Base-by-base conservation (phyloP, 2,329 filamentous ascomycete species). In the Epichloe hybrida region DNA sequence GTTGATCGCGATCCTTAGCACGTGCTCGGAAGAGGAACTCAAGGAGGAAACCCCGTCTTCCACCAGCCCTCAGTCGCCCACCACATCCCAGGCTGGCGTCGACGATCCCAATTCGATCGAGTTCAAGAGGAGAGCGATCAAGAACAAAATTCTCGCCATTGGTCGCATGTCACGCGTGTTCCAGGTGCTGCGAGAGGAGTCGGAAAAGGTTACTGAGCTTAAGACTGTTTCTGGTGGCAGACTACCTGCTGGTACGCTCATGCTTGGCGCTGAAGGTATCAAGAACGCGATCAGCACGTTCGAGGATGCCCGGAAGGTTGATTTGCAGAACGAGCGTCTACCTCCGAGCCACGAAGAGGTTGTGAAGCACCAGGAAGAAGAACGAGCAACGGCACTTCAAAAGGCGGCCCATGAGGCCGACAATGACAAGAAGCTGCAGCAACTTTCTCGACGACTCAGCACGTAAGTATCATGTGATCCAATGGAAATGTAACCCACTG, bases 71-170 rank as follows among this genome's bases (percentile, higher is more conserved):
- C 56, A 58, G 9, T 95, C 91, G 11, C 88, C 91, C 37, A 81
- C 89, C 1, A 70, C 72, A 3, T 66, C 69, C 9, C 64, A 69
- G 50, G 59, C 59, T 46, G 12, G 55, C 55, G 12, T 55, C 55
- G 68, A 74, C 62, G 91, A 97, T 61, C 83, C 86, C 11, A 89
- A 95, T 48, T 90, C 85, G 49, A 88, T 84, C 60, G 93, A 98
- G 66, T 91, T 85, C 75, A 97, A 96, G 77, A 81, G 93, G 62
- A 84, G 90, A 44, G 90, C 90, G 3, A 95, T 98, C 79, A 97
- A 97, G 78, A 98, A 98, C 82, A 98, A 98, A 76, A 97, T 98
- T 64, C 74, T 98, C 60, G 93, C 93, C 54, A 98, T 98, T 62
- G 93, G 93, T 34, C 88, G 93, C 59, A 77, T 98, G 57, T 97